A percentile compares a stretch with the other conserved stretches of the same genome.
phyloP scores from a whole-genome alignment of 129 eudicot species.

The Dittrichia graveolens region DNA sequence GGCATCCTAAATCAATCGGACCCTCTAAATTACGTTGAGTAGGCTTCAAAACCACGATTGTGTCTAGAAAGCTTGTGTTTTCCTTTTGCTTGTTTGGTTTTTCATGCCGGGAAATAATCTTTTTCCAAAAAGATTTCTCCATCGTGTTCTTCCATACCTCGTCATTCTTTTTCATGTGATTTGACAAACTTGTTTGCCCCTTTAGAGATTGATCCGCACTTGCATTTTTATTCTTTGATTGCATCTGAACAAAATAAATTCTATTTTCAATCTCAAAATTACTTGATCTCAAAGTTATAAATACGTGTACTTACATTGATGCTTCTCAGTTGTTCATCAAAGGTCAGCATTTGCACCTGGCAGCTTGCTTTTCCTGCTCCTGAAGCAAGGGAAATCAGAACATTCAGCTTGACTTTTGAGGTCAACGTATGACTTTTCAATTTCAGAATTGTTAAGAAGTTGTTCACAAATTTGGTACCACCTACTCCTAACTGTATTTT shows the following conservation, averaged over 20 bases:
- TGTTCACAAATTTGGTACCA: not conserved
- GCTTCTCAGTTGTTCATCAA: slow-evolving; percentile 37
- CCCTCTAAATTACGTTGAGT: slow-evolving; percentile 4
- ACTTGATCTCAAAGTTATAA: not conserved
- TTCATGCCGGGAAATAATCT: slow-evolving; percentile 28
- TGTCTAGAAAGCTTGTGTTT: slow-evolving; percentile 24
- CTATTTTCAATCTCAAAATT: slow-evolving; percentile 2
- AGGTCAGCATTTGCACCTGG: slow-evolving; percentile 23
- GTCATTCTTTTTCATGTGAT: slow-evolving; percentile 12
- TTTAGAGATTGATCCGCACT: slow-evolving; percentile 19
- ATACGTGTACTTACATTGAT: slow-evolving; percentile 32
- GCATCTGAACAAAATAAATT: slow-evolving; percentile 21
- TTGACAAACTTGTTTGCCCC: slow-evolving; percentile 18
- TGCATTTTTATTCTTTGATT: slow-evolving; percentile 21
- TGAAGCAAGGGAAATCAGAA: slow-evolving; percentile 15
- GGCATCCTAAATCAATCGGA: slow-evolving; percentile 37
- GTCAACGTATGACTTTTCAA: slow-evolving; percentile 14
- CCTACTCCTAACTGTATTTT: not conserved
- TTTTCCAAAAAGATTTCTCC: slow-evolving; percentile 38
- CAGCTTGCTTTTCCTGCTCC: slow-evolving; percentile 22
- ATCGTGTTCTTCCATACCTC: slow-evolving; percentile 24
- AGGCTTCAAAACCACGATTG: slow-evolving; percentile 47
- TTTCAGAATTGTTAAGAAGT: not conserved
- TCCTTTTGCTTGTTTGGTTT: slow-evolving; percentile 26
- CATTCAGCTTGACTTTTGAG: slow-evolving; percentile 28